Evolutionary conservation across 2,329 filamentous ascomycete species (phyloP), one percentile per base, ranked within the genome.

Genomic region (Colletotrichum tamarilloi): DNA sequence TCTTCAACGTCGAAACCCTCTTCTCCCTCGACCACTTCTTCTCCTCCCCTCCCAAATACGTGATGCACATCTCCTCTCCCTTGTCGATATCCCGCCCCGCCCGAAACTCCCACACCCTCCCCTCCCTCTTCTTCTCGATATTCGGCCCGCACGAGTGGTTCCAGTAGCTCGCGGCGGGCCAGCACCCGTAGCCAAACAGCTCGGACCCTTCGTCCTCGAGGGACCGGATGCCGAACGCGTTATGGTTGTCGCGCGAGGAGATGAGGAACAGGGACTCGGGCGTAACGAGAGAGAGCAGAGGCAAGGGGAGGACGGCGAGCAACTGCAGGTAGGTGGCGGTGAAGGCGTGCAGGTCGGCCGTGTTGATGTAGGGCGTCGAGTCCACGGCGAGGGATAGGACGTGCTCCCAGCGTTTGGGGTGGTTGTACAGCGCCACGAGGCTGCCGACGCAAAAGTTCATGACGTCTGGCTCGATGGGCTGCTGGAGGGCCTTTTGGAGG

Each of bases 181-280:
- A 73, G 19, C 70, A 73, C 6, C 70, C 70, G 55, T 65, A 69
- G 6, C 70, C 70, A 49, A 73, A 73, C n/a, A 73, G 58, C 67
- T 73, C 70, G 32, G 70, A 73, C 16, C 70, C 70, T 5, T 73
- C 70, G n/a, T 73, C 70, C 46, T 73, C 70, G 30, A 73, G 49
- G 7, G 70, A 73, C 11, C 70, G 70, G 42, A 73, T 70, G 16
- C 70, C 70, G 26, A 73, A 73, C 6, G 70, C 55, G 12, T 73
- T 73, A 28, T 73, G 70, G 38, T 59, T 73, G 26, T 73, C 70
- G 46, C 67, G 70, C 32, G 70, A 73, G 19, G 67, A 59, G 66
- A 73, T 53, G 7, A 49, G 59, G 5, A 55, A 26, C 4, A 73
- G 56, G 32, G 67, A 60, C 55, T 56, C 59, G 12, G 67, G 66